Percentiles rank a stretch among this genome's conserved stretches.
phyloP scores from a whole-genome alignment of 805 yeast genomes.

The Ogataea ganodermae region DNA sequence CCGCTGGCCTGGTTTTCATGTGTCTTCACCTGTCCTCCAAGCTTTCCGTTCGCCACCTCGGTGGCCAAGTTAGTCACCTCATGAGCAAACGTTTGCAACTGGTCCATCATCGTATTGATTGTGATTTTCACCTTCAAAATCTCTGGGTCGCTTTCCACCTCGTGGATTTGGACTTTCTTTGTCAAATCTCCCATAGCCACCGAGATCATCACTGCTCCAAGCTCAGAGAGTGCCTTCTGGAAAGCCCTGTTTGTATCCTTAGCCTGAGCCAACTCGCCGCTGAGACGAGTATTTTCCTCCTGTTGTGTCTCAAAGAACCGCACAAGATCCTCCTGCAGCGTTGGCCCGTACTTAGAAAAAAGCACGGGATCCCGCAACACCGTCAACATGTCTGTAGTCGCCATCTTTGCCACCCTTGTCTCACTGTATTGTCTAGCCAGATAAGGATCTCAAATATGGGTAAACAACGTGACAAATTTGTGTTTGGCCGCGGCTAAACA shows the following conservation, averaged over 20 bases:
- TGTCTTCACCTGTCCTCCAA: constrained; percentile 86
- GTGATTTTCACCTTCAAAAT: constrained; percentile 77
- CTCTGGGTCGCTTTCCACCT: constrained; percentile 74
- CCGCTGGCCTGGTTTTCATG: constrained; percentile 73
- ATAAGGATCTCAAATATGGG: background rate
- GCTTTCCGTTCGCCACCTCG: constrained; percentile 86
- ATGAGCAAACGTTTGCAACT: constrained; percentile 74
- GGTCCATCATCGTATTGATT: constrained; percentile 88
- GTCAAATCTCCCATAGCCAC: constrained; percentile 89
- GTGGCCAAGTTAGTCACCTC: constrained; percentile 87
- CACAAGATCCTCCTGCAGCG: constrained; percentile 23
- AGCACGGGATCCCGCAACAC: constrained; percentile 26
- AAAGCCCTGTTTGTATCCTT: constrained; percentile 64
- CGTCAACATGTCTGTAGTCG: constrained; percentile 19
- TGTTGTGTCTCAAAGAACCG: constrained; percentile 15
- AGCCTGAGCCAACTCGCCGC: constrained; percentile 19
- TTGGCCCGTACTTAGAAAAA: constrained; percentile 25
- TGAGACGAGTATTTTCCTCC: constrained; percentile 19
- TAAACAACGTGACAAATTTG: background rate
- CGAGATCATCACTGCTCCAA: constrained; percentile 83
- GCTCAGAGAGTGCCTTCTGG: constrained; percentile 70
- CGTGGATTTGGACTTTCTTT: constrained; percentile 74
- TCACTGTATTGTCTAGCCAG: background rate
- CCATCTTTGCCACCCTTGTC: background rate
- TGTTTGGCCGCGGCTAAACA: background rate